These are phyloP conservation scores for Epichloe sylvatica DNA, from an alignment of 2,329 filamentous ascomycete genomes.

Conservation along the genomic window DNA sequence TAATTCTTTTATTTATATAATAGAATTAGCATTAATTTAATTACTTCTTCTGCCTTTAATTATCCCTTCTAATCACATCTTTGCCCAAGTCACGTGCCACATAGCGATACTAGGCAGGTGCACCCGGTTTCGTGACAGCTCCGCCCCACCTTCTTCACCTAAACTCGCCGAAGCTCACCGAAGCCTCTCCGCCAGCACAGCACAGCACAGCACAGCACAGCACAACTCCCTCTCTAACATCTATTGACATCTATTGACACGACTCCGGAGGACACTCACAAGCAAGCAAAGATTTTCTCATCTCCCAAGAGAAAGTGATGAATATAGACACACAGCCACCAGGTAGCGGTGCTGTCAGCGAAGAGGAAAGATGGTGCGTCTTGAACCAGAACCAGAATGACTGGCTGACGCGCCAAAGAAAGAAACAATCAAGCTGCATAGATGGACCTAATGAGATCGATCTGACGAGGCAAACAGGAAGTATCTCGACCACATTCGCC, in stretches of 20 bases:
- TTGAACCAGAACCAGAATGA: neutral
- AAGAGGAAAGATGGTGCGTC: constrained; percentile 23
- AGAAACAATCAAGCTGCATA: neutral
- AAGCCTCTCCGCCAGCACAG: neutral
- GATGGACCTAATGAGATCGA: neutral
- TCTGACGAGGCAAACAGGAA: constrained; percentile 39
- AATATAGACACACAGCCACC: constrained; percentile 11
- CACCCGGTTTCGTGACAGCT: neutral
- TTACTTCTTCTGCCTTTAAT: too few species aligned
- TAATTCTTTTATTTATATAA: too few species aligned
- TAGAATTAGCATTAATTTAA: too few species aligned
- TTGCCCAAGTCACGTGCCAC: too few species aligned
- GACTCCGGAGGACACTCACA: neutral
- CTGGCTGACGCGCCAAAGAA: neutral
- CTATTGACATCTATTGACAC: too few species aligned
- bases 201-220: neutral
- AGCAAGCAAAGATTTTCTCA: neutral
- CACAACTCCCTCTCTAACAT: neutral
- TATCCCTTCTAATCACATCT: too few species aligned
- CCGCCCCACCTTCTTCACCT: constrained; percentile 22
- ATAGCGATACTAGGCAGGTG: too few species aligned
- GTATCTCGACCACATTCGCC: constrained; percentile 70
- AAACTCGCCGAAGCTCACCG: constrained; percentile 12
- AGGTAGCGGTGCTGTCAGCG: constrained; percentile 7
- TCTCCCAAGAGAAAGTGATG: constrained; percentile 10